phyloP scores from a whole-genome alignment of 768 basidiomycete genomes.

The Phaeotremella fagi region DNA sequence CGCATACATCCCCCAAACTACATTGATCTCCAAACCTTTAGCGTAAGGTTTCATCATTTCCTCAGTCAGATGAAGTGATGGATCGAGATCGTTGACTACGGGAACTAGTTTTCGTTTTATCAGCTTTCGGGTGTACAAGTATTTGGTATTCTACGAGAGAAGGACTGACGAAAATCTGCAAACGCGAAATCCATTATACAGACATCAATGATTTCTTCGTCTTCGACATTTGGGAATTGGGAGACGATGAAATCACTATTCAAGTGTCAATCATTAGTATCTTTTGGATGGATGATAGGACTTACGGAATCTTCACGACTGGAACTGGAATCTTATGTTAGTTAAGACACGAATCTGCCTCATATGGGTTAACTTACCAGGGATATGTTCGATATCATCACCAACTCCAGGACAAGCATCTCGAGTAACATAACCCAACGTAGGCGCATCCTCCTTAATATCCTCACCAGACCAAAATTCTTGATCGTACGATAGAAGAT shows the following conservation, averaged over 20 bases:
- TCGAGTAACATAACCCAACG: conserved; percentile 33
- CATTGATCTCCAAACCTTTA: conserved; percentile 29
- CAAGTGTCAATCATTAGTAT: not conserved
- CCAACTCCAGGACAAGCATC: conserved; percentile 36
- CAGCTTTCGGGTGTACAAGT: not conserved
- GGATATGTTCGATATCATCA: conserved; percentile 45
- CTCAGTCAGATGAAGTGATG: conserved; percentile 13
- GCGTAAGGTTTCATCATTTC: conserved; percentile 34
- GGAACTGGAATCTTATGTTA: no score
- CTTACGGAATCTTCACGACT: no score
- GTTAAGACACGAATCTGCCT: no score
- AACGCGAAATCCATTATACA: conserved; percentile 44
- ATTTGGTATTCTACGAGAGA: not conserved
- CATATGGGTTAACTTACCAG: conserved; percentile 39
- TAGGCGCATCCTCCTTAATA: conserved; percentile 2
- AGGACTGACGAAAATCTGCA: conserved; percentile 43
- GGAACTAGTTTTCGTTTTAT: conserved; percentile 16
- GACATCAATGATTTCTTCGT: conserved; percentile 38
- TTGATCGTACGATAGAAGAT: not conserved
- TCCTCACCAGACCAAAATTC: not conserved
- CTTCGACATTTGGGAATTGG: conserved; percentile 27
- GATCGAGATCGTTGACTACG: conserved; percentile 42
- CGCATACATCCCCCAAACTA: conserved; percentile 43
- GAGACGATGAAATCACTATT: conserved; percentile 39
- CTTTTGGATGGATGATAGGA: no score